Base-by-base conservation (phyloP, 805 yeast species). In the Lachancea sp. region DNA sequence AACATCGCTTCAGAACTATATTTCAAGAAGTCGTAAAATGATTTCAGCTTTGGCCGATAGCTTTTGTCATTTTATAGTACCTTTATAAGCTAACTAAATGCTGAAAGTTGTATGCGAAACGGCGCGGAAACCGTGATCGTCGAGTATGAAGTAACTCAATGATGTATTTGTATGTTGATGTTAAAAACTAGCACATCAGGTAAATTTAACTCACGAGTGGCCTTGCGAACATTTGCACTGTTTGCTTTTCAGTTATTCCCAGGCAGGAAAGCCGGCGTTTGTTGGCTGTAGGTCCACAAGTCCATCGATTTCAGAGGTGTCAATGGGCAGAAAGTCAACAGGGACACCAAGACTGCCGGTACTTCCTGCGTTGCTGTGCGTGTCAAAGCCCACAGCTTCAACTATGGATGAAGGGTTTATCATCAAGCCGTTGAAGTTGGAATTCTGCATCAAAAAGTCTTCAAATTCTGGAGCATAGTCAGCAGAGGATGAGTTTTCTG, bases 381-480 rank as follows among this genome's bases (percentile, higher is more conserved):
- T 48, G 15, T 52, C 59, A 38, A 58, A 52, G 11, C 62, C 63
- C 19, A 57, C 63, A 12, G 65, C 66, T 40, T 60, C 66, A 22
- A 58, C 58, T 11, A 62, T 51, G 40, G 56, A 56, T 1, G 63
- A 55, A 18, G 65, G 61, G 38, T 62, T 60, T 12, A 59, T 57
- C 53, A 60, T 54, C 17, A 62, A 49, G 16, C 63, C 66, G 39
- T 57, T 59, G 19, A 62, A 55, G 31, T 58, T 57, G 12, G 65
- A 52, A 30, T 56, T 59, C 37, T 61, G 63, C 45, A 54, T 53
- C 47, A 62, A 53, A 45, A 63, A 63, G 44, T 63, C 68, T 38
- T 63, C 67, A 36, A 62, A 62, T 30, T 59, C 63, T n/a, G 65
- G 67, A 2, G 59, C 52, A 20, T 54, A 49, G 16, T 57, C 51